phyloP scores from a whole-genome alignment of 768 basidiomycete genomes.

The Agaricus blazei region DNA sequence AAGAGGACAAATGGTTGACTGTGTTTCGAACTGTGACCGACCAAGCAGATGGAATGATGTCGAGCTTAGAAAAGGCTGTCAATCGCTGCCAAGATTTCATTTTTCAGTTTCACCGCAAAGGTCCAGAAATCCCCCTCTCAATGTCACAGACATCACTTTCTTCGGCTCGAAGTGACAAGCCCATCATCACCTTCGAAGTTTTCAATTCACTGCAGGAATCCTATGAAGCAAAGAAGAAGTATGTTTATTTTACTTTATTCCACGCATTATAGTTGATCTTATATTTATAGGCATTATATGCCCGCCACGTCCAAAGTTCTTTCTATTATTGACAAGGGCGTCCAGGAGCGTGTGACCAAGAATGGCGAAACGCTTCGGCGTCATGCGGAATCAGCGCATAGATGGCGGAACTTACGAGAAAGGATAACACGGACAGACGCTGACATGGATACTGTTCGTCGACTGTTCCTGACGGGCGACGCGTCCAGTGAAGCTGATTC shows the following conservation, averaged over 20 bases:
- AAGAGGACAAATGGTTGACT: slow-evolving; percentile 95
- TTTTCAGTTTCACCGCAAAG: slow-evolving; percentile 67
- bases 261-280: neutral
- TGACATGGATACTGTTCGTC: slow-evolving; percentile 74
- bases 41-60: slow-evolving; percentile 98
- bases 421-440: slow-evolving; percentile 75
- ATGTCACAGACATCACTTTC: slow-evolving; percentile 26
- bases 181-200: slow-evolving; percentile 51
- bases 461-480: slow-evolving; percentile 48
- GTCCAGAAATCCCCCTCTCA: slow-evolving; percentile 23
- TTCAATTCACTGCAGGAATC: slow-evolving; percentile 67
- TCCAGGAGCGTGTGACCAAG: slow-evolving; percentile 89
- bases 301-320: slow-evolving; percentile 92
- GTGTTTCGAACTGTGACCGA: slow-evolving; percentile 92
- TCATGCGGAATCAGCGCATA: slow-evolving; percentile 82
- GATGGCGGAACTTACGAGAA: slow-evolving; percentile 78
- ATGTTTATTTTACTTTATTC: slow-evolving; percentile 19
- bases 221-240: slow-evolving; percentile 89
- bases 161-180: slow-evolving; percentile 45
- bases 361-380: slow-evolving; percentile 92
- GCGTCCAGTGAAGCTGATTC: slow-evolving; percentile 67
- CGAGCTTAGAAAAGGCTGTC: slow-evolving; percentile 88
- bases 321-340: slow-evolving; percentile 90
- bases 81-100: slow-evolving; percentile 89
- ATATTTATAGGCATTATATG: slow-evolving; percentile 73